Base-by-base conservation (phyloP, 2,329 filamentous ascomycete genomes). In the Harringtonia lauricola region DNA sequence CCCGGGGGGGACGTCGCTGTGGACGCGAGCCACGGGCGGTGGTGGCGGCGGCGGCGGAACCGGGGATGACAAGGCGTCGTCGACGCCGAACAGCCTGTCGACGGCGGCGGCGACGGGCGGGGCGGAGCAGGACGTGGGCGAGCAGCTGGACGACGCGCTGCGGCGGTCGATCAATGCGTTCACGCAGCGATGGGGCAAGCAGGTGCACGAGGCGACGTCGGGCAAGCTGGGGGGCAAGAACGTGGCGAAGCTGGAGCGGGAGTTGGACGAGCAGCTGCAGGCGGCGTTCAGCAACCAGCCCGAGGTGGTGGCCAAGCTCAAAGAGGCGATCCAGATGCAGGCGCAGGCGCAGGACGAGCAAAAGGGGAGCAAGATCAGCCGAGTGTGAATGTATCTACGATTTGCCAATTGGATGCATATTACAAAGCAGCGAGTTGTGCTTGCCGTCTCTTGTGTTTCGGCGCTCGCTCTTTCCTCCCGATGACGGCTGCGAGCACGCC, bases 151-250 rank as follows among this genome's bases (percentile, higher is more conserved):
- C 49, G 76, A 79, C 52, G 58, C 80, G 47, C 60, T 82, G 22
- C 65, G 79, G 41, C 73, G 78, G 56, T 74, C 71, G 39, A 82
- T 82, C 43, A 77, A 74, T 34, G 70, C 68, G 2, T 81, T 82
- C 47, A 80, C 78, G 15, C 73, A 73, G 55, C 66, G 74, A 31
- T 82, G 77, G 71, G 71, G 70, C 4, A 61, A 62, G 4, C 54
- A 74, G 43, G 61, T 72, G 35, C 67, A 71, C 35, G 71, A 74
- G 6, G 68, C 71, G 2, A 62, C 60, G 43, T 63, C 63, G 22
- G 59, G 64, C 30, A 73, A 70, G 53, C 59, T 66, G 4, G 71
- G 69, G 0, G 67, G 65, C 7, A 71, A 67, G 55, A 69, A 67
- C 22, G 59, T 72, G 49, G 70, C 62, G 14, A 71, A 73, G 52